These are phyloP conservation scores for Aureobasidium musti DNA, from an alignment of 2,329 filamentous ascomycete genomes.

Conservation along the genomic window DNA sequence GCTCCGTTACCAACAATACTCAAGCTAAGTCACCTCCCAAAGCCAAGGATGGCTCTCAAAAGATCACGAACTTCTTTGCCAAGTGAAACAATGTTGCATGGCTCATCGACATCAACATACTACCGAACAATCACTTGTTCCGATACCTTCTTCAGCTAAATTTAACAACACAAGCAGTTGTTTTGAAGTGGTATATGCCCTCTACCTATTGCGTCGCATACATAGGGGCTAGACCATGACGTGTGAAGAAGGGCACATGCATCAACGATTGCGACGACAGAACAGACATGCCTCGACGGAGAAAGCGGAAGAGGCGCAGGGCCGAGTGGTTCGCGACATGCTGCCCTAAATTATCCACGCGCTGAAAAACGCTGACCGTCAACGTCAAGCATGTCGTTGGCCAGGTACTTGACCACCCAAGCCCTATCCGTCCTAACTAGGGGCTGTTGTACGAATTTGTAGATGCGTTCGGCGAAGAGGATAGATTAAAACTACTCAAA, in stretches of 20 bases:
- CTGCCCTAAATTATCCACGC: not conserved
- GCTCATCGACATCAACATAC: not conserved
- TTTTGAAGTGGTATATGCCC: not conserved
- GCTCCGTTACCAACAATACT: conserved; percentile 59
- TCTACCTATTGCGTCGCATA: not conserved
- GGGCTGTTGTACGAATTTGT: conserved; percentile 4
- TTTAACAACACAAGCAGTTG: not conserved
- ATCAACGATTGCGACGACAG: not conserved
- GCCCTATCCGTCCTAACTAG: not conserved
- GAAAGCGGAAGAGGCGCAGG: not conserved
- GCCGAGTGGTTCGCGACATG: conserved; percentile 10
- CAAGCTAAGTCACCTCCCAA: conserved; percentile 51
- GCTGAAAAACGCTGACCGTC: not conserved
- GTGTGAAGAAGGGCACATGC: not conserved
- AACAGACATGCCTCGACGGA: not conserved
- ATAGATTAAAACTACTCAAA: conserved; percentile 20
- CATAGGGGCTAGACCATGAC: conserved; percentile 1
- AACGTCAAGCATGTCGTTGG: not conserved
- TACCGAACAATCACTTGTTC: not conserved
- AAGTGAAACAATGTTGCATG: conserved; percentile 41
- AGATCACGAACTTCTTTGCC: conserved; percentile 60
- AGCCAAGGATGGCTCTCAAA: conserved; percentile 53
- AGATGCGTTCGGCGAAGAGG: conserved; percentile 5
- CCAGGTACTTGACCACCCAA: not conserved
- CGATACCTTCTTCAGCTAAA: not conserved